A percentile compares a stretch with the other conserved stretches of the same genome.
These are phyloP conservation scores for Chloromonas sp. DNA, from an alignment of 163 green algal species.

Conservation along the genomic window DNA sequence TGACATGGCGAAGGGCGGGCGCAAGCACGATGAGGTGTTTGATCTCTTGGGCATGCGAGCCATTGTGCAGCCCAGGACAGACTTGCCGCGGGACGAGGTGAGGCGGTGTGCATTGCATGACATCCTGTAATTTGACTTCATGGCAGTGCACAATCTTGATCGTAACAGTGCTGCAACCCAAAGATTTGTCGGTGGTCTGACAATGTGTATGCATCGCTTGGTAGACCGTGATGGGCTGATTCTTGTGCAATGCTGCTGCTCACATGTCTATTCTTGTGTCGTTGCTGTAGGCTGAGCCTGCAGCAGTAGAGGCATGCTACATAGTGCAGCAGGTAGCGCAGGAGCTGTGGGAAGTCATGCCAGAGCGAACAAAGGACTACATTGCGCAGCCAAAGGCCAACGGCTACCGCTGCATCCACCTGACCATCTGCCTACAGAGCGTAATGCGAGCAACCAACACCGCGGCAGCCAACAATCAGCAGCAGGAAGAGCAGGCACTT, in stretches of 20 bases:
- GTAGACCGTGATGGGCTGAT: too few species aligned
- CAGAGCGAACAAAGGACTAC: slow-evolving; percentile 76
- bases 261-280: not conserved
- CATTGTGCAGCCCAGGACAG: slow-evolving; percentile 50
- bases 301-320: slow-evolving; percentile 63
- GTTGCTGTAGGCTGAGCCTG: slow-evolving; percentile 29
- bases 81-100: slow-evolving; percentile 31
- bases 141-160: too few species aligned
- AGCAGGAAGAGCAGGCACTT: not conserved
- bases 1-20: slow-evolving; percentile 30
- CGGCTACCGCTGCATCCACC: slow-evolving; percentile 79
- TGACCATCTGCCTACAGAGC: slow-evolving; percentile 44
- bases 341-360: slow-evolving; percentile 53
- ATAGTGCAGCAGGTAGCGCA: slow-evolving; percentile 36
- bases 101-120: not conserved
- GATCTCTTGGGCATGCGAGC: slow-evolving; percentile 75
- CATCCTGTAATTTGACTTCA: too few species aligned
- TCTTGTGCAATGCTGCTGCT: too few species aligned
- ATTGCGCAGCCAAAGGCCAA: slow-evolving; percentile 74
- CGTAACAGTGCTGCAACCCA: too few species aligned
- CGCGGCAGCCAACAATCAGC: too few species aligned
- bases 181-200: too few species aligned
- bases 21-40: slow-evolving; percentile 51
- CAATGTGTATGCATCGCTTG: too few species aligned
- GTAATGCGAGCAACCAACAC: not conserved